phyloP scores from a whole-genome alignment of 108 stramenopile genomes.

The Discostella pseudostelligera region DNA sequence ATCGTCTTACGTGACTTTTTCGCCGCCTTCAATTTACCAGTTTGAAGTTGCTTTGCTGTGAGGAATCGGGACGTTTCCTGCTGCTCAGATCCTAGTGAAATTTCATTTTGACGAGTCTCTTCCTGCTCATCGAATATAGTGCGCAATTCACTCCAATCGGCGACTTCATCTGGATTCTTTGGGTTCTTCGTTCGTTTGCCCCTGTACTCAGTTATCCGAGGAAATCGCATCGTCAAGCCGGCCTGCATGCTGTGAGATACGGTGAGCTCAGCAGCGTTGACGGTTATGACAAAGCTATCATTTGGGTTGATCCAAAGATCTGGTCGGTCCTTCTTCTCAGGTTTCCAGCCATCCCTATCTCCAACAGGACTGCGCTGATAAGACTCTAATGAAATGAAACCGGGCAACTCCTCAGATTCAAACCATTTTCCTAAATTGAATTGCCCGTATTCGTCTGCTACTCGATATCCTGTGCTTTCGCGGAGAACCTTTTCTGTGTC shows the following conservation, averaged over 20 bases:
- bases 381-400: slow-evolving; percentile 64
- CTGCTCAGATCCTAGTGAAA: slow-evolving; percentile 25
- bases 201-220: slow-evolving; percentile 62
- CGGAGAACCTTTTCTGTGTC: slow-evolving; percentile 29
- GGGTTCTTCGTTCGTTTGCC: slow-evolving; percentile 10
- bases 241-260: slow-evolving; percentile 52
- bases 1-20: slow-evolving; percentile 24
- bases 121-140: slow-evolving; percentile 46
- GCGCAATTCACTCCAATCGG: slow-evolving; percentile 40
- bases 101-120: slow-evolving; percentile 35
- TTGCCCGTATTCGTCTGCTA: slow-evolving; percentile 35
- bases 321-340: slow-evolving; percentile 36
- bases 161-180: slow-evolving; percentile 50
- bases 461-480: slow-evolving; percentile 53
- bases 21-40: slow-evolving; percentile 38
- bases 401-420: slow-evolving; percentile 50
- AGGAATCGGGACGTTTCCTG: slow-evolving; percentile 47
- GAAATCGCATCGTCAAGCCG: slow-evolving; percentile 77
- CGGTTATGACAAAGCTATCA: slow-evolving; percentile 72
- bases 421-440: slow-evolving; percentile 69
- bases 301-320: slow-evolving; percentile 59
- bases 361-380: slow-evolving; percentile 53
- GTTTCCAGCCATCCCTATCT: slow-evolving; percentile 65
- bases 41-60: slow-evolving; percentile 60
- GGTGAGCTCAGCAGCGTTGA: slow-evolving; percentile 74